A percentile compares a stretch with the other conserved stretches of the same genome.
Conservation (phyloP, 345 rosid species). For the Erysimum cheiranthoides region DNA sequence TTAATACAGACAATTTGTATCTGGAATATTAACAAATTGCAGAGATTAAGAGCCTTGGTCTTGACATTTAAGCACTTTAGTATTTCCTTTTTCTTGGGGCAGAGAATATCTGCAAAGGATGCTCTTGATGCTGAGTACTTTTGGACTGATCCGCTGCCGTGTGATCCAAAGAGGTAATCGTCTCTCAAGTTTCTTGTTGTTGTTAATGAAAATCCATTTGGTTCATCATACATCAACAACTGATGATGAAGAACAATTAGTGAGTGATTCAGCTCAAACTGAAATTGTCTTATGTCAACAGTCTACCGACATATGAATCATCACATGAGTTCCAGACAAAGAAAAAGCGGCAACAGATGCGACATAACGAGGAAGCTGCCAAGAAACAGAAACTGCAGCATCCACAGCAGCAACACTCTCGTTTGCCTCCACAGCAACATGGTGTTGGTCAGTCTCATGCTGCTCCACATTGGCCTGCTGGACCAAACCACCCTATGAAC, state of each 20-base stretch:
- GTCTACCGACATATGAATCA: constrained; percentile 91
- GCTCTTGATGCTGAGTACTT: constrained; percentile 97
- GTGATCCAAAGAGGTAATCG: constrained; percentile 86
- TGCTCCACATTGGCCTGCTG: constrained; percentile 54
- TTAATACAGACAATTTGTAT: background rate
- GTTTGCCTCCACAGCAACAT: constrained; percentile 83
- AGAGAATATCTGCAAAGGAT: constrained; percentile 97
- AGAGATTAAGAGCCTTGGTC: constrained; percentile 6
- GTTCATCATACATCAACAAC: background rate
- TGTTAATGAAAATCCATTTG: background rate
- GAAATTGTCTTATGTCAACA: constrained; percentile 39
- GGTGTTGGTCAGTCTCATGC: constrained; percentile 82
- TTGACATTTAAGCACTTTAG: background rate
- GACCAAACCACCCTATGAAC: constrained; percentile 59
- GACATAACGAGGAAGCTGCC: constrained; percentile 85
- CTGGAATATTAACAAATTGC: constrained; percentile 17
- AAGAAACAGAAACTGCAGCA: constrained; percentile 90
- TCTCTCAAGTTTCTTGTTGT: background rate
- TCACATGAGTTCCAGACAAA: constrained; percentile 97
- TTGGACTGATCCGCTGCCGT: constrained; percentile 95
- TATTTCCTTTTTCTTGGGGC: constrained; percentile 6
- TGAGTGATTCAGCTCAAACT: constrained; percentile 1
- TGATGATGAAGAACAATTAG: background rate
- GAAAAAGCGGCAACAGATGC: constrained; percentile 93
- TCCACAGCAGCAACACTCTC: constrained; percentile 74